Evolutionary conservation across 2,329 filamentous ascomycete genomes (phyloP).

Genomic region (Phialemoniopsis sp.): DNA sequence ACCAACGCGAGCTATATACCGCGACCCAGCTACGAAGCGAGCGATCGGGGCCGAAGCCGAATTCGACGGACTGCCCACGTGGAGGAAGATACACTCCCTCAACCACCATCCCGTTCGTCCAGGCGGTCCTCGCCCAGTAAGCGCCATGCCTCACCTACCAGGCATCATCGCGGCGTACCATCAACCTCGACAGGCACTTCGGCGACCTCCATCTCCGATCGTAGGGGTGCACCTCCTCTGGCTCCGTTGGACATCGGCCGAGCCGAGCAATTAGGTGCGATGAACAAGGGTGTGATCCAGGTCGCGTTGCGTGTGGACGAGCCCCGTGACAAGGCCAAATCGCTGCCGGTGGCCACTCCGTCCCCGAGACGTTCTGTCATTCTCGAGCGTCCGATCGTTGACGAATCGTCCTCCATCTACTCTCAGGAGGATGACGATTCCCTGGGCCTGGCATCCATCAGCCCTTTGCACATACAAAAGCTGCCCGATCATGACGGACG

Average conservation of each 20-base stretch:
- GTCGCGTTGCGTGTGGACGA: slow-evolving; percentile 1
- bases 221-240: not conserved
- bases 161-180: too few species aligned
- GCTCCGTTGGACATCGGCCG: not conserved
- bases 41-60: too few species aligned
- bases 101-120: too few species aligned
- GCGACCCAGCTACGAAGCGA: too few species aligned
- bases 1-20: not conserved
- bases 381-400: not conserved
- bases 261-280: slow-evolving; percentile 2
- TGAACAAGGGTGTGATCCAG: slow-evolving; percentile 5
- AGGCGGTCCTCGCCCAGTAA: too few species aligned
- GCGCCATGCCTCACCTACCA: too few species aligned
- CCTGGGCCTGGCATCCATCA: slow-evolving; percentile 12
- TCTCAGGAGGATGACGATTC: slow-evolving; percentile 18
- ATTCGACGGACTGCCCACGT: too few species aligned
- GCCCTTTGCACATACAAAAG: slow-evolving; percentile 18
- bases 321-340: not conserved
- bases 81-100: too few species aligned
- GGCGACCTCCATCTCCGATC: too few species aligned
- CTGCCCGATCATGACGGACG: slow-evolving; percentile 4
- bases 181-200: too few species aligned
- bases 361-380: slow-evolving; percentile 1
- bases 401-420: slow-evolving; percentile 23
- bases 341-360: not conserved